Percentiles rank a stretch among this genome's conserved stretches.
phyloP scores from a whole-genome alignment of 2,329 filamentous ascomycete species.

The Cordyceps javanica region DNA sequence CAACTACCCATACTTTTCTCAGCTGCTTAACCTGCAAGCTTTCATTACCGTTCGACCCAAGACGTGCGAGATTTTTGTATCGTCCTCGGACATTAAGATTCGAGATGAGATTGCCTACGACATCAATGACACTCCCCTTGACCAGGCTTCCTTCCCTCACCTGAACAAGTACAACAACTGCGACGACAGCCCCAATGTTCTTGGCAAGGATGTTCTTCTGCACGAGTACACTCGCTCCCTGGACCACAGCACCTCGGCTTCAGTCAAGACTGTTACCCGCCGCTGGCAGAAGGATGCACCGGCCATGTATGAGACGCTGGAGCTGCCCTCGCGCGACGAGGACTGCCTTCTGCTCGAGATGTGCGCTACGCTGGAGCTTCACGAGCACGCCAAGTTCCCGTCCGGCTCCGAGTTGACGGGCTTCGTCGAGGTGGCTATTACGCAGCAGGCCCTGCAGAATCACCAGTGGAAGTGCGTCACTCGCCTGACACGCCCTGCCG shows the following conservation, averaged over 20 bases:
- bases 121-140: conserved; percentile 36
- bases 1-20: conserved; percentile 57
- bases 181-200: conserved; percentile 44
- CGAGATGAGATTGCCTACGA: conserved; percentile 42
- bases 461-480: conserved; percentile 58
- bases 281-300: conserved; percentile 56
- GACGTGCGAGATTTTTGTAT: conserved; percentile 54
- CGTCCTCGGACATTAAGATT: conserved; percentile 45
- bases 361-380: conserved; percentile 53
- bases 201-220: conserved; percentile 46
- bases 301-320: conserved; percentile 46
- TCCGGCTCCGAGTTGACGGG: conserved; percentile 54
- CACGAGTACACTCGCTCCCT: conserved; percentile 54
- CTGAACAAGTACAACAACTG: conserved; percentile 48
- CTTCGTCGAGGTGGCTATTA: conserved; percentile 53
- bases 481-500: conserved; percentile 49
- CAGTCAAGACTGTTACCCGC: conserved; percentile 44
- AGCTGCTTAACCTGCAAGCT: conserved; percentile 48
- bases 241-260: conserved; percentile 50
- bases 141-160: conserved; percentile 47
- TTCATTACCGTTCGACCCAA: conserved; percentile 49
- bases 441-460: conserved; percentile 45
- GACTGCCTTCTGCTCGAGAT: conserved; percentile 55
- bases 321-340: conserved; percentile 42
- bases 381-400: conserved; percentile 51